These are phyloP conservation scores for Fusarium caatingaense DNA, from an alignment of 2,329 filamentous ascomycete genomes.

Conservation along the genomic window DNA sequence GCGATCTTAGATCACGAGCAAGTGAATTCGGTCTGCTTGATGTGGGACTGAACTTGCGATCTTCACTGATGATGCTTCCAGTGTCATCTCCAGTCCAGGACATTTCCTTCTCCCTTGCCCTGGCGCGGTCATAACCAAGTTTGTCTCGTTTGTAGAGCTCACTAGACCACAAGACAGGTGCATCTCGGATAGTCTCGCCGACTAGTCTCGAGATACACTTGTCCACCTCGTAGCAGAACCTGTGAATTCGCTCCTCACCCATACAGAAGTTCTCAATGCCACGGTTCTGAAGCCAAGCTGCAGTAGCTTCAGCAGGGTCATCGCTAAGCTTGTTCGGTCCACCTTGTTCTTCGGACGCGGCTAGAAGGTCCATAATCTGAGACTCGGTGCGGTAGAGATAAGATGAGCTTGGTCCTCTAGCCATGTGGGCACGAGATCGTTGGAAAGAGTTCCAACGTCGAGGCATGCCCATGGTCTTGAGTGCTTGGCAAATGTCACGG, in stretches of 20 bases:
- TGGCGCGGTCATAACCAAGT: conserved; percentile 64
- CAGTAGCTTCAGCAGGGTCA: conserved; percentile 88
- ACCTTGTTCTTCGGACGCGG: conserved; percentile 83
- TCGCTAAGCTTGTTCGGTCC: conserved; percentile 97
- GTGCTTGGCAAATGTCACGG: conserved; percentile 83
- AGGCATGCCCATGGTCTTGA: conserved; percentile 88
- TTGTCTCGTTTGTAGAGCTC: conserved; percentile 87
- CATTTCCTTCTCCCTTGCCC: conserved; percentile 59
- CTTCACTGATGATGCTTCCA: conserved; percentile 66
- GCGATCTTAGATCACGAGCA: conserved; percentile 66
- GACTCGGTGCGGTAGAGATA: conserved; percentile 85
- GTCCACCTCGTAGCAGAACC: conserved; percentile 91
- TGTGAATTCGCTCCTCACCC: conserved; percentile 93
- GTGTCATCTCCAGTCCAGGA: conserved; percentile 62
- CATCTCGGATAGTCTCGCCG: conserved; percentile 84
- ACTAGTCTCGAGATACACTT: conserved; percentile 87
- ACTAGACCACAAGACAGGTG: conserved; percentile 91
- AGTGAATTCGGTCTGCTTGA: conserved; percentile 62
- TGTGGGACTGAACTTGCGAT: conserved; percentile 58
- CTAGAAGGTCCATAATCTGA: conserved; percentile 88
- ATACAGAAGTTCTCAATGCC: conserved; percentile 93
- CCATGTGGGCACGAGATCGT: conserved; percentile 60
- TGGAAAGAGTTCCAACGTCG: conserved; percentile 66
- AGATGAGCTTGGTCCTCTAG: conserved; percentile 62
- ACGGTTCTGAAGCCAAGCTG: conserved; percentile 82